phyloP scores from a whole-genome alignment of 805 yeast genomes.

The Metschnikowia lachancei region DNA sequence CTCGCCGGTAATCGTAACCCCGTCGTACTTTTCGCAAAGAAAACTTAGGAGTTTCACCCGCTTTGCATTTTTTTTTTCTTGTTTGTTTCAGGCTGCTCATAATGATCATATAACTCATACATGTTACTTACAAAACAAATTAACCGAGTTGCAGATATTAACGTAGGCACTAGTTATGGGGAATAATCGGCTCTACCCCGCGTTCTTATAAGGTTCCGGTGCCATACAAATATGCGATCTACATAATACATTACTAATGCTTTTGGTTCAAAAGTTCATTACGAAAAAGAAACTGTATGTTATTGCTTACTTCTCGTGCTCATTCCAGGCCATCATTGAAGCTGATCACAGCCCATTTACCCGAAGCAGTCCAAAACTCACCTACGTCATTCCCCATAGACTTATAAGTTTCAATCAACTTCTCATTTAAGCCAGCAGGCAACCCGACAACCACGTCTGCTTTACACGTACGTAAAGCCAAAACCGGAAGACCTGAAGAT shows the following conservation, averaged over 20 bases:
- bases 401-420: constrained; percentile 60
- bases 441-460: constrained; percentile 95
- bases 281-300: background rate
- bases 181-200: too few relatives aligned
- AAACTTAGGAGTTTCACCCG: background rate
- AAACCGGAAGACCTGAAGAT: constrained; percentile 53
- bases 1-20: background rate
- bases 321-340: constrained; percentile 8
- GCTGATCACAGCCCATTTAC: constrained; percentile 87
- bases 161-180: too few relatives aligned
- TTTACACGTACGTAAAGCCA: constrained; percentile 88
- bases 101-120: too few relatives aligned
- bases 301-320: background rate
- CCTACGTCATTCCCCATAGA: constrained; percentile 58
- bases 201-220: too few relatives aligned
- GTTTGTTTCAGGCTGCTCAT: background rate
- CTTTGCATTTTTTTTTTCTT: background rate
- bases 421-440: constrained; percentile 66
- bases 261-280: too few relatives aligned
- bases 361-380: constrained; percentile 80
- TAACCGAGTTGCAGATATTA: too few relatives aligned
- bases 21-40: background rate
- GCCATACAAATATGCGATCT: too few relatives aligned
- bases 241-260: too few relatives aligned
- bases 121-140: too few relatives aligned